Evolutionary conservation across 2,329 filamentous ascomycete species (phyloP).

Genomic region (Neonectria neomacrospora): DNA sequence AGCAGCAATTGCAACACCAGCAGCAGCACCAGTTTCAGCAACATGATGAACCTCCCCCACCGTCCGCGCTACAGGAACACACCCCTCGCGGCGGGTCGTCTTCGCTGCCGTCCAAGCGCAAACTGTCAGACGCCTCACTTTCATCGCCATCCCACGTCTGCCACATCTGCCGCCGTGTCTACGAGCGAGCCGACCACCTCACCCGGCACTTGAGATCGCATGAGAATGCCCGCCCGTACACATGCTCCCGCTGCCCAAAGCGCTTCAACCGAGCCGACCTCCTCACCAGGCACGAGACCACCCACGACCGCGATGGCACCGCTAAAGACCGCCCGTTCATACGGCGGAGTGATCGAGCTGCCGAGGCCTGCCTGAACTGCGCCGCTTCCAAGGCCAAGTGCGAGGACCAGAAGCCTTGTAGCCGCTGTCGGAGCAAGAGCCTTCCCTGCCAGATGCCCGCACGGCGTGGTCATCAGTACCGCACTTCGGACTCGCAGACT

Average conservation of each 20-base stretch:
- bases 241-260: conserved; percentile 44
- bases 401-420: conserved; percentile 43
- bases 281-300: conserved; percentile 42
- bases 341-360: conserved; percentile 40
- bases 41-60: conserved; percentile 30
- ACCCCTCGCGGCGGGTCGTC: conserved; percentile 28
- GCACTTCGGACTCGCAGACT: conserved; percentile 40
- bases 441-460: conserved; percentile 42
- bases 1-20: conserved; percentile 22
- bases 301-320: conserved; percentile 43
- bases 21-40: conserved; percentile 26
- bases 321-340: conserved; percentile 43
- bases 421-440: conserved; percentile 43
- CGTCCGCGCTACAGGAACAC: conserved; percentile 25
- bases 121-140: conserved; percentile 40
- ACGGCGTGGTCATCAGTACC: conserved; percentile 41
- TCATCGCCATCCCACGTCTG: conserved; percentile 44
- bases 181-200: conserved; percentile 43
- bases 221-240: conserved; percentile 43
- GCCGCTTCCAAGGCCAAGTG: conserved; percentile 44
- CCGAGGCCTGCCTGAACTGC: conserved; percentile 44
- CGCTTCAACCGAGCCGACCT: conserved; percentile 44
- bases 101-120: conserved; percentile 37
- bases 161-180: conserved; percentile 43
- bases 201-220: conserved; percentile 43